These are phyloP conservation scores for Aeschynomene evenia DNA, from an alignment of 306 rosid genomes.

Conservation along the genomic window DNA sequence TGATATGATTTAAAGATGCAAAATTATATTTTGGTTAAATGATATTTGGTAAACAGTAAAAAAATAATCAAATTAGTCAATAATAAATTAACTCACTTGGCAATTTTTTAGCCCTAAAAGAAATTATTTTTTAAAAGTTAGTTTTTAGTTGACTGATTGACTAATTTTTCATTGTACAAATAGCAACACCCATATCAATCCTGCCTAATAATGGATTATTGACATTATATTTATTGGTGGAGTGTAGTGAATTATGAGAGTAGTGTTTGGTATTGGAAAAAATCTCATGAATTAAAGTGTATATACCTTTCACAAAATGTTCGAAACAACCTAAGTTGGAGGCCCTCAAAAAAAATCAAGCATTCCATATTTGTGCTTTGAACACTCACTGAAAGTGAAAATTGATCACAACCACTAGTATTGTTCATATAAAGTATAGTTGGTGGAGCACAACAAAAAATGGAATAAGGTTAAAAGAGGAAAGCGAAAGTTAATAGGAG, in stretches of 20 bases:
- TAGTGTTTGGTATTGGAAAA: neutral
- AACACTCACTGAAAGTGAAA: neutral
- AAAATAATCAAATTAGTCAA: too few species aligned
- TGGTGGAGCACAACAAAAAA: neutral
- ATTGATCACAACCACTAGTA: neutral
- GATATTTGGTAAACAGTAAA: too few species aligned
- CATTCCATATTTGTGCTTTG: neutral
- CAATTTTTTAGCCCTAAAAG: too few species aligned
- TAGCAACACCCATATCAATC: too few species aligned
- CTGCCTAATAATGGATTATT: neutral
- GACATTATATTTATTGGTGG: neutral
- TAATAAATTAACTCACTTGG: too few species aligned
- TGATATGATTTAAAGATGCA: too few species aligned
- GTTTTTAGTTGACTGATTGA: too few species aligned
- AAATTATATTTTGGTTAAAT: too few species aligned
- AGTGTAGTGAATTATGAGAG: too few species aligned
- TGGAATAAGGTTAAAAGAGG: neutral
- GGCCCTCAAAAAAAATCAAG: neutral
- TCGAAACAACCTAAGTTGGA: neutral
- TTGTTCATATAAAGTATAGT: neutral
- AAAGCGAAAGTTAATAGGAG: neutral
- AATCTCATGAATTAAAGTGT: neutral
- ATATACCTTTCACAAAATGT: constrained; percentile 3
- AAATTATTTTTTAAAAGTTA: too few species aligned
- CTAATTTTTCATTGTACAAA: too few species aligned